Conservation (phyloP, 108 stramenopile species). For the Nannochloropsis oceanica region DNA sequence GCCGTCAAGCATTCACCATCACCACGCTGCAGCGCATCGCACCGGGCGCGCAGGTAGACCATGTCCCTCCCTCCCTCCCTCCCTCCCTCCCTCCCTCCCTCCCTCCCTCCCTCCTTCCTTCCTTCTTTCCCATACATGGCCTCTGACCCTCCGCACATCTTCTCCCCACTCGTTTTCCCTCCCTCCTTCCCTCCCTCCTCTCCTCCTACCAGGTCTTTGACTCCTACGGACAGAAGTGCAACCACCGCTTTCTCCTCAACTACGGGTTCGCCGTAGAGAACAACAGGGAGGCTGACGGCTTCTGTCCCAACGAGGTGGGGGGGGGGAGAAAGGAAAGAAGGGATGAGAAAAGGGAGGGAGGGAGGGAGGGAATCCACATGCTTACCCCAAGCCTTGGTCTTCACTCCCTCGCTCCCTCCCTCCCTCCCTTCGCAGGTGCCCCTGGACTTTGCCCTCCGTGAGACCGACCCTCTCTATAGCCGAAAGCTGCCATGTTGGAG, state of each 20-base stretch:
- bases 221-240: conserved; percentile 99
- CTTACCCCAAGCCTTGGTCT: neutral
- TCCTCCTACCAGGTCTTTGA: conserved; percentile 76
- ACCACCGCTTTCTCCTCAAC: conserved; percentile 95
- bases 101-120: neutral
- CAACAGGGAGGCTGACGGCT: conserved; percentile 86
- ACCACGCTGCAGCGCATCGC: conserved; percentile 47
- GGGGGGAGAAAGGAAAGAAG: neutral
- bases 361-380: too few relatives aligned
- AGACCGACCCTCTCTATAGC: neutral
- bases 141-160: neutral
- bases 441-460: neutral
- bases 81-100: neutral
- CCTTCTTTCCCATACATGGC: neutral
- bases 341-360: neutral
- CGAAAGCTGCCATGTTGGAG: neutral
- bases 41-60: conserved; percentile 1
- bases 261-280: conserved; percentile 98
- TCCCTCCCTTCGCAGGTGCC: neutral
- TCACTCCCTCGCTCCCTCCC: neutral
- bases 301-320: conserved; percentile 92
- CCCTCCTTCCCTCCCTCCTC: conserved; percentile 6
- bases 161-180: too few relatives aligned
- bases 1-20: conserved; percentile 85
- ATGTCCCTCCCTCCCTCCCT: neutral